Base-by-base conservation (phyloP, 2,329 filamentous ascomycete genomes). In the Hawksworthiomyces lignivorus region DNA sequence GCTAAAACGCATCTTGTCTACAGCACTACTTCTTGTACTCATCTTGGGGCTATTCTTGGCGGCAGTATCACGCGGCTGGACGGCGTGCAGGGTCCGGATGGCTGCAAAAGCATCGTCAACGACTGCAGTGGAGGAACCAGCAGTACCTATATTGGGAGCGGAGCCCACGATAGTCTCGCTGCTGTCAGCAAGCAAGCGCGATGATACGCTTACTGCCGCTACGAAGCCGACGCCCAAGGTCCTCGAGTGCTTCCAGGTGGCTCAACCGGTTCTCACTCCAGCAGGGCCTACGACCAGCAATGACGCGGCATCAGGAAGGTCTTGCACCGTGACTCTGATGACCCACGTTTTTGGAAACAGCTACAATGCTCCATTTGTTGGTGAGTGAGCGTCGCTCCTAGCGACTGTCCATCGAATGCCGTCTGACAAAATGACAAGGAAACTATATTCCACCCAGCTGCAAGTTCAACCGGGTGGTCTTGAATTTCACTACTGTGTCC, bases 401-500 rank as follows among this genome's bases (percentile, higher is more conserved):
- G n/a, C n/a, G n/a, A n/a, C n/a, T n/a, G n/a, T n/a, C n/a, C n/a
- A n/a, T n/a, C n/a, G n/a, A n/a, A n/a, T n/a, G n/a, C n/a, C n/a
- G n/a, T n/a, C n/a, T n/a, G n/a, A n/a, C n/a, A n/a, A n/a, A n/a
- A n/a, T n/a, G n/a, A n/a, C n/a, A n/a, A n/a, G n/a, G n/a, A n/a
- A n/a, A n/a, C n/a, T n/a, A n/a, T n/a, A n/a, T n/a, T n/a, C n/a
- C n/a, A n/a, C 83, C 84, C 1, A 54, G 62, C 20, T 87, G 82
- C 59, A 61, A 70, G 14, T 92, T 90, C 64, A 83, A 87, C 55
- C 73, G 78, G 26, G 81, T 89, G 14, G 72, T 77, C 19, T 77
- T 92, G 59, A 87, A 88, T 54, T 74, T 92, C 50, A 89, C 83
- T 1, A 80, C 84, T 12, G 76, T 75, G 1, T 84, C 82, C 9